A percentile compares a stretch with the other conserved stretches of the same genome.
phyloP scores from a whole-genome alignment of 1,284 basidiomycete species.

The Tranzscheliella williamsii region DNA sequence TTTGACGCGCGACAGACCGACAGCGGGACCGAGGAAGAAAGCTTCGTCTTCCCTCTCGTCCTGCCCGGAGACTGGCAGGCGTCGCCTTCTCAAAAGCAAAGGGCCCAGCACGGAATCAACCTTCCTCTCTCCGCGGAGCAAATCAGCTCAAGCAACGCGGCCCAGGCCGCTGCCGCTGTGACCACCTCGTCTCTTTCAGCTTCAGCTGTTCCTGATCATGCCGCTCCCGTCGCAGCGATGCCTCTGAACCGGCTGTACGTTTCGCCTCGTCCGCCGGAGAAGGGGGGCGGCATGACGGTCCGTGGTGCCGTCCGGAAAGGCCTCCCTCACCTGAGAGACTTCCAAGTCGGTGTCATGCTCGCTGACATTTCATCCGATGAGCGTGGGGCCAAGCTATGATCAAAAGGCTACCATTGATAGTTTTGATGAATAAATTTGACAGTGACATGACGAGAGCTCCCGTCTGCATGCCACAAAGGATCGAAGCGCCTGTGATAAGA shows the following conservation, averaged over 20 bases:
- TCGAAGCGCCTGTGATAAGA: too few species aligned
- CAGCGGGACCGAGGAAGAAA: constrained; percentile 12
- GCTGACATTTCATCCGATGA: constrained; percentile 1
- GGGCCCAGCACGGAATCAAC: constrained; percentile 13
- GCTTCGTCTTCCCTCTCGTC: constrained; percentile 50
- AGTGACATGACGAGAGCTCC: neutral
- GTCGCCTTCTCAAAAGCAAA: constrained; percentile 27
- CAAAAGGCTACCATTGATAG: neutral
- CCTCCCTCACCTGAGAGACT: constrained; percentile 35
- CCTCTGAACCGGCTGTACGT: constrained; percentile 50
- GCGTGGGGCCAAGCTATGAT: constrained; percentile 8
- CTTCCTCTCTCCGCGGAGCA: constrained; percentile 11
- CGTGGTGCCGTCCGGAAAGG: constrained; percentile 35
- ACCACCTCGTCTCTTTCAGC: neutral
- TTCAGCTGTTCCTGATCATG: neutral
- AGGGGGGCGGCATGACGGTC: constrained; percentile 50
- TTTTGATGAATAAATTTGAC: neutral
- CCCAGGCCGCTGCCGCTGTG: neutral
- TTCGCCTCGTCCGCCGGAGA: constrained; percentile 33
- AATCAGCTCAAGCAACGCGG: too few species aligned
- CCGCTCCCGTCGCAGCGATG: neutral
- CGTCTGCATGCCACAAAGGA: too few species aligned
- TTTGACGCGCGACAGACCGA: neutral
- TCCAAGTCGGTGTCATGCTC: constrained; percentile 38
- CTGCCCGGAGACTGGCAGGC: constrained; percentile 50